phyloP scores from a whole-genome alignment of 208 protist species.

The Wallacemonas sp. region DNA sequence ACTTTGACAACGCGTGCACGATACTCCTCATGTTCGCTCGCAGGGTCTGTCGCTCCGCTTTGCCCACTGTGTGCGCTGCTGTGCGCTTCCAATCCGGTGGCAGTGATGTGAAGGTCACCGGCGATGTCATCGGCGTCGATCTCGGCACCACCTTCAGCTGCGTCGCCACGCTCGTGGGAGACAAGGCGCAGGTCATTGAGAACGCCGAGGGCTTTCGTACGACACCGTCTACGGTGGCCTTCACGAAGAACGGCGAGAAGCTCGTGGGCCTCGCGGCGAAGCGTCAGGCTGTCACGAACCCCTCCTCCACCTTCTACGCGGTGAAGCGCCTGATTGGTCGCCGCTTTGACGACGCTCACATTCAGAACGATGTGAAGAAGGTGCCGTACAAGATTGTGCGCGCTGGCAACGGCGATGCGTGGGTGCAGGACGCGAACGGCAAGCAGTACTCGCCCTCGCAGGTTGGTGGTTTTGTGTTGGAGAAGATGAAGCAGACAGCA shows the following conservation, averaged over 20 bases:
- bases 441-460: constrained; percentile 72
- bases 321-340: constrained; percentile 86
- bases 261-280: constrained; percentile 72
- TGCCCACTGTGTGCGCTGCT: constrained; percentile 55
- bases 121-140: constrained; percentile 84
- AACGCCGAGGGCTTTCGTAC: constrained; percentile 85
- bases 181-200: constrained; percentile 92
- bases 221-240: constrained; percentile 84
- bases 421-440: constrained; percentile 88
- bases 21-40: constrained; percentile 9
- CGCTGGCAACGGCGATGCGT: constrained; percentile 89
- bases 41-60: constrained; percentile 5
- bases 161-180: constrained; percentile 74
- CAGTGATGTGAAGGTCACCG: constrained; percentile 68
- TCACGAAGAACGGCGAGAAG: constrained; percentile 76
- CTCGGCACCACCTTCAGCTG: constrained; percentile 83
- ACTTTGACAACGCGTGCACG: background rate
- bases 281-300: constrained; percentile 83
- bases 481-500: constrained; percentile 76
- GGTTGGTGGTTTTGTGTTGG: constrained; percentile 57
- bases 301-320: constrained; percentile 84
- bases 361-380: constrained; percentile 73
- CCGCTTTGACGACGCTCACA: constrained; percentile 74
- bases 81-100: constrained; percentile 31
- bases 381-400: constrained; percentile 97